Conservation (phyloP, 225 moss, liverwort and hornwort genomes). For the Straminergon stramineum region DNA sequence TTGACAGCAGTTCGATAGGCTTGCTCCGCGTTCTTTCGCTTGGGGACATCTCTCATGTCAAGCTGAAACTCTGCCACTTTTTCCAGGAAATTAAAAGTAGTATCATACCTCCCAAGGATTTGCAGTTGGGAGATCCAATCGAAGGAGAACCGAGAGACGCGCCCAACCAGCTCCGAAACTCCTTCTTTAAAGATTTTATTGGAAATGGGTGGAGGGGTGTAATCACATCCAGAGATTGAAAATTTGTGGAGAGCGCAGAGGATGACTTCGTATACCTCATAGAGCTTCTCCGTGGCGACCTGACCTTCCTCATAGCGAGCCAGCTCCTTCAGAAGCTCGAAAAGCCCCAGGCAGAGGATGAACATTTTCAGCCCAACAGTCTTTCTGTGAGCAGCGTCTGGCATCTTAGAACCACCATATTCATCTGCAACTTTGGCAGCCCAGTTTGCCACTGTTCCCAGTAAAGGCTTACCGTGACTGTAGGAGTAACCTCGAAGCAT, state of each 20-base stretch:
- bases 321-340: conserved; percentile 14
- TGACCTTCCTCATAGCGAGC: not conserved
- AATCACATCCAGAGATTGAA: not conserved
- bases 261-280: conserved; percentile 14
- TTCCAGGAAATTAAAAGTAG: conserved; percentile 6
- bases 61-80: conserved; percentile 11
- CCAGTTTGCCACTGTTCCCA: conserved; percentile 15
- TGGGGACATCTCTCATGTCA: conserved; percentile 7
- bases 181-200: conserved; percentile 10
- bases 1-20: conserved; percentile 4
- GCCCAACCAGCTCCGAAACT: conserved; percentile 6
- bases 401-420: conserved; percentile 10
- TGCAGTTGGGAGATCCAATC: conserved; percentile 26
- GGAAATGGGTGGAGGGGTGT: not conserved
- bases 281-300: conserved; percentile 3
- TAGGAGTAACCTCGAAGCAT: not conserved
- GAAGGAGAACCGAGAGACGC: conserved; percentile 21
- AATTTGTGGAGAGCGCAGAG: conserved; percentile 26
- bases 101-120: conserved; percentile 20
- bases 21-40: not conserved
- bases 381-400: not conserved
- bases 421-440: conserved; percentile 20
- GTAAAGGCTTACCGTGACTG: not conserved
- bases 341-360: conserved; percentile 16
- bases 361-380: conserved; percentile 18